Base-by-base conservation (phyloP, 768 basidiomycete species). In the Hebeloma cylindrosporum region DNA sequence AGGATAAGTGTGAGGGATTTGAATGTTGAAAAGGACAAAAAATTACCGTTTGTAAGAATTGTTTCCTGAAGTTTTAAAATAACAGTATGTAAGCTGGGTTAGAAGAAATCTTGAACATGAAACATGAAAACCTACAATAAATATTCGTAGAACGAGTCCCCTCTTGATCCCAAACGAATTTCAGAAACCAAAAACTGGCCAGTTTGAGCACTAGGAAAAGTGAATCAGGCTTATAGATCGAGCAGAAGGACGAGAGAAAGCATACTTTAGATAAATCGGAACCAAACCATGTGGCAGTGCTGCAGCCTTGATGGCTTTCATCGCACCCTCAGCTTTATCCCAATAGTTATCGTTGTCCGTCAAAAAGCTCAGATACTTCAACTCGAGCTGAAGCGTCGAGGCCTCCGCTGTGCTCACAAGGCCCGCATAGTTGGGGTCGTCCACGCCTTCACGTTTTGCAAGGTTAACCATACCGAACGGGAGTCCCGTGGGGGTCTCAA, bases 141-240 rank as follows among this genome's bases (percentile, higher is more conserved):
- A 63, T 94, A 93, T 63, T 95, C 94, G 60, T 96, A 97, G 66
- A 86, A 97, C 2, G 90, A 92, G 62, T 97, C 94, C 26, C 87
- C 93, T 32, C 93, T 77, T 13, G 91, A 93, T n/a, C 95, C 95
- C 14, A 98, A 74, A 4, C 94, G 84, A 53, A 97, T 86, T 22
- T 89, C 79, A 5, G 88, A 82, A 17, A 78, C 61, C 38, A 83
- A 61, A 53, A 77, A 80, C 45, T 69, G 59, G 7, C 77, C 78
- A 10, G 63, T 70, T 29, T 70, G 59, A 22, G 63, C 59, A 28
- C 76, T 77, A 49, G 7, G 18, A 23, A 27, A 11, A 9, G 27
- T n/a, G 36, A 3, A 31, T 36, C 3, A 28, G 21, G 45, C 33
- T 6, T 10, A 7, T 18, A 18, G 8, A 23, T 18, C 11, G 27